Base-by-base conservation (phyloP, 1,284 basidiomycete species). In the Cryptococcus depauperatus region DNA sequence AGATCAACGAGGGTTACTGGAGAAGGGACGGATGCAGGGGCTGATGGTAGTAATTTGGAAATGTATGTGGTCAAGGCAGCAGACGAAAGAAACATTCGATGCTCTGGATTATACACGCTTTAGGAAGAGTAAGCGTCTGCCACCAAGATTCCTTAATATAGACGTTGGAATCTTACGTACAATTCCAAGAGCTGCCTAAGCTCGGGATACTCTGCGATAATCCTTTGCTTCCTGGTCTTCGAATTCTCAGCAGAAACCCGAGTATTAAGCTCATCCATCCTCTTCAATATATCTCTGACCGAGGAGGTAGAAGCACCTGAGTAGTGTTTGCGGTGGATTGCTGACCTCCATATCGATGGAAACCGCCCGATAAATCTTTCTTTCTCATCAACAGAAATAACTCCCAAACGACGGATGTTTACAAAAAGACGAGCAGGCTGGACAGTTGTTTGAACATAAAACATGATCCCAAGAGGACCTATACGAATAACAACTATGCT, bases 191-290 rank as follows among this genome's bases (percentile, higher is more conserved):
- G 37, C 7, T 51, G 37, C 16, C 55, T 29, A n/a, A 69, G 39
- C 30, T 67, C 61, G 4, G 62, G 57, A 43, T 60, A 67, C 46
- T 61, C 50, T 7, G 44, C 47, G 6, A 65, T 55, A 28, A 66
- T 58, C n/a, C 10, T 28, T 41, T 53, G 41, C 37, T 67, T 69
- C 6, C 21, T 49, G 1, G 4, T 7, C 19, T 50, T 55, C 13
- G 51, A 52, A 48, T 66, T 66, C 22, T 47, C 55, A 0, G 48
- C 44, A 1, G 46, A 37, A 1, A 59, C 56, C 13, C 57, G 45
- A 11, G 44, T 28, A 18, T 57, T 55, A 13, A 66, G 47, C 37
- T 62, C 56, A 7, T 42, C 37, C 1, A 59, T 38, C 1, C 59
- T 44, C 1, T 27, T 13, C 2, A 63, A 50, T 48, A 58, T 50